Base-by-base conservation (phyloP, 2,329 filamentous ascomycete species). In the Trichoderma aggressivum region DNA sequence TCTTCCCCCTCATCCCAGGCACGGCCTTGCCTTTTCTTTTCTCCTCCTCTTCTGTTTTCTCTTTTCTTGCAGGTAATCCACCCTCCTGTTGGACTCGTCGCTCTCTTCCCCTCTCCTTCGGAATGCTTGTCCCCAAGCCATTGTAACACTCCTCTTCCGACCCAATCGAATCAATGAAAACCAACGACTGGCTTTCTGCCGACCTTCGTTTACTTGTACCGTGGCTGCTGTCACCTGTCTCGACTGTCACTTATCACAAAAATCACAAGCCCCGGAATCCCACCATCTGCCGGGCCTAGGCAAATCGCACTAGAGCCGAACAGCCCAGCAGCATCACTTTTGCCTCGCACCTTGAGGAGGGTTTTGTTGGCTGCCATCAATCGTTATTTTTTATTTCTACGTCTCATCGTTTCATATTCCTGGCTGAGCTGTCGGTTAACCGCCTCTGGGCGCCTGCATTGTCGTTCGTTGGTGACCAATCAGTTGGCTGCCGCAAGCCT, bases 221-320 rank as follows among this genome's bases (percentile, higher is more conserved):
- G 39, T 67, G 64, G 53, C 53, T 32, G 36, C 34, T 43, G 63
- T 61, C 65, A 50, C 39, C 39, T 50, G 28, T 53, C 55, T 50
- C 55, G 32, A 39, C 66, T 69, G 47, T 69, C 66, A 69, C 66
- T 61, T 69, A 69, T 69, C 66, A 60, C 34, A 69, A 69, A 69
- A 61, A 61, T 61, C 66, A 60, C 66, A 50, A 53, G 55, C 66
- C 66, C 66, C 66, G 28, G 66, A 69, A 61, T 61, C 55, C 55
- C 66, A 61, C 39, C 66, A 69, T 69, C 66, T 69, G 56, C 66
- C 66, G 66, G 66, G 43, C 28, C 56, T 61, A 69, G 43, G 21
- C 43, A 50, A 50, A 58, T 11, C 39, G 55, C 39, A 61, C 56
- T 61, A 61, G 28, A 61, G 36, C 43, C 55, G 39, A 68, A 43